Conservation (phyloP, 768 basidiomycete genomes). For the Cubamyces lactineus region DNA sequence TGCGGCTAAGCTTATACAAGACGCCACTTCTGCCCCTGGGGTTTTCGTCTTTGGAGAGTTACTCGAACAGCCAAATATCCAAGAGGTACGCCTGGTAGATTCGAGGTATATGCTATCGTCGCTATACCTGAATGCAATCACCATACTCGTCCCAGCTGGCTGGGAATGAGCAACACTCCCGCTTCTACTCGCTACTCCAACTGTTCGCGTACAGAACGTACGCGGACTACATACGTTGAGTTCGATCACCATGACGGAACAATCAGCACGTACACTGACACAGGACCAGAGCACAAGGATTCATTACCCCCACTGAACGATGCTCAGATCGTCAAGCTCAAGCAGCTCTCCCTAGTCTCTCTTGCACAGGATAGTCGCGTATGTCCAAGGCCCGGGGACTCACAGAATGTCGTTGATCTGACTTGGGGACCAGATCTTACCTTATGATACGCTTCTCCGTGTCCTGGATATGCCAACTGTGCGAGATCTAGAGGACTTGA, state of each 20-base stretch:
- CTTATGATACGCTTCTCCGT: slow-evolving; percentile 73
- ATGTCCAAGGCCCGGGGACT: slow-evolving; percentile 32
- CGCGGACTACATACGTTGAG: slow-evolving; percentile 70
- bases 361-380: slow-evolving; percentile 80
- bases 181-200: slow-evolving; percentile 68
- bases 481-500: slow-evolving; percentile 92
- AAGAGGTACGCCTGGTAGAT: slow-evolving; percentile 61
- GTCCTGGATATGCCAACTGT: slow-evolving; percentile 76
- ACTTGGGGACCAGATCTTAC: slow-evolving; percentile 60
- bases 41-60: slow-evolving; percentile 93
- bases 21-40: slow-evolving; percentile 87
- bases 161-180: slow-evolving; percentile 62
- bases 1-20: slow-evolving; percentile 84
- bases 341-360: slow-evolving; percentile 89
- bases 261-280: background rate
- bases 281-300: slow-evolving; percentile 61
- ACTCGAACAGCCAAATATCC: slow-evolving; percentile 78
- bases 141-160: slow-evolving; percentile 55
- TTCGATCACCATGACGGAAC: background rate
- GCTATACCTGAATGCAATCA: background rate
- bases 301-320: slow-evolving; percentile 67
- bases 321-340: slow-evolving; percentile 84
- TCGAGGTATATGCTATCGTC: background rate
- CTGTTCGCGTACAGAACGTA: slow-evolving; percentile 92
- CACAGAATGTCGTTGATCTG: background rate